A percentile compares a stretch with the other conserved stretches of the same genome.
Evolutionary conservation across 2,329 filamentous ascomycete genomes (phyloP).

Genomic region (Aspergillus sclerotialis): DNA sequence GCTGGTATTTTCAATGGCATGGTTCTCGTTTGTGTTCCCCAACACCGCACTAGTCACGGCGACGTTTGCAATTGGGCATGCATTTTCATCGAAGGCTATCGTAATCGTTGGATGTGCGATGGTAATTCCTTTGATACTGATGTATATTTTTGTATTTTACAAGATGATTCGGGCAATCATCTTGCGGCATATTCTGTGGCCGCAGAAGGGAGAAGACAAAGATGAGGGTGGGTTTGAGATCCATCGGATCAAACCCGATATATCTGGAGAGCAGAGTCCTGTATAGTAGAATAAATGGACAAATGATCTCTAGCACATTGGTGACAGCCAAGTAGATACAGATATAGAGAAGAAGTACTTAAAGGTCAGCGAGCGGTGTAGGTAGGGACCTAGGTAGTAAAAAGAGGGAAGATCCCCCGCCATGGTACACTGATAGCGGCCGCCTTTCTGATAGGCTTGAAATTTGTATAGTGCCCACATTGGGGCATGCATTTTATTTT

Average conservation of each 20-base stretch:
- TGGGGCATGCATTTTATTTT: too few species aligned
- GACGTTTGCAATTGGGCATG: slow-evolving; percentile 62
- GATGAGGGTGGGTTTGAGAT: slow-evolving; percentile 54
- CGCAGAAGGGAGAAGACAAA: slow-evolving; percentile 60
- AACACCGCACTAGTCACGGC: slow-evolving; percentile 69
- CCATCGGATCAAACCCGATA: slow-evolving; percentile 19
- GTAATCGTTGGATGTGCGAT: slow-evolving; percentile 62
- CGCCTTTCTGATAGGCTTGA: too few species aligned
- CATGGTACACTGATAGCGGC: too few species aligned
- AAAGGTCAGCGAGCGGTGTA: too few species aligned
- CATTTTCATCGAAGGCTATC: slow-evolving; percentile 54
- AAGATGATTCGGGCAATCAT: slow-evolving; percentile 66
- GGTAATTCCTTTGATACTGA: slow-evolving; percentile 56
- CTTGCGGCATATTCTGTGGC: slow-evolving; percentile 66
- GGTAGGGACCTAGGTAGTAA: too few species aligned
- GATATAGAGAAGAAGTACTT: too few species aligned
- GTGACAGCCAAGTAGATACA: too few species aligned
- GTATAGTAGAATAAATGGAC: slow-evolving; percentile 6
- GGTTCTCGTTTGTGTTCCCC: slow-evolving; percentile 77
- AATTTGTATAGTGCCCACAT: too few species aligned
- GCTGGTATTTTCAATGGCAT: slow-evolving; percentile 76
- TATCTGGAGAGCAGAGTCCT: slow-evolving; percentile 8
- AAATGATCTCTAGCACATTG: too few species aligned
- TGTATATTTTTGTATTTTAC: slow-evolving; percentile 62
- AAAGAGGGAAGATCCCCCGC: too few species aligned